A percentile compares a stretch with the other conserved stretches of the same genome.
These are phyloP conservation scores for Anisodus tanguticus DNA, from an alignment of 257 asterid species.

Conservation along the genomic window DNA sequence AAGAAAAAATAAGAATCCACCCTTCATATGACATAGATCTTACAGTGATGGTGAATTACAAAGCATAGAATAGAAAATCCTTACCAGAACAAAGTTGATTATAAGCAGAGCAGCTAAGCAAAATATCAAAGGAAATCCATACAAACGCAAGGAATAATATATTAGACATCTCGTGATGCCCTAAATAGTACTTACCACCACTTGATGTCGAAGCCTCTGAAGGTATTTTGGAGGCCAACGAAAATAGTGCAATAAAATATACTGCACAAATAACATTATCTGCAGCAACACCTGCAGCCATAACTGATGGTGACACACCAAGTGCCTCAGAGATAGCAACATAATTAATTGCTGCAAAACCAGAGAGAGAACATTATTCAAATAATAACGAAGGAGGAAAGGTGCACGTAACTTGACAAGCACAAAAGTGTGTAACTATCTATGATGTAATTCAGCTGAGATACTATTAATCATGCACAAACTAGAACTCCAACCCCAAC, in stretches of 20 bases:
- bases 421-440: not conserved
- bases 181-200: slow-evolving; percentile 43
- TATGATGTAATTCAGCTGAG: not conserved
- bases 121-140: slow-evolving; percentile 16
- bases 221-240: slow-evolving; percentile 77
- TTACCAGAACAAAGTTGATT: not conserved
- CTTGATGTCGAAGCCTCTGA: slow-evolving; percentile 53
- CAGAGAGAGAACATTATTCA: slow-evolving; percentile 3
- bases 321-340: slow-evolving; percentile 82
- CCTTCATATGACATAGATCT: slow-evolving; percentile 9
- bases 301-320: slow-evolving; percentile 67
- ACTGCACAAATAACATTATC: slow-evolving; percentile 79
- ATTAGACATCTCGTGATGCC: not conserved
- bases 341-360: slow-evolving; percentile 78
- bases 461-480: not conserved
- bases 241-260: slow-evolving; percentile 70
- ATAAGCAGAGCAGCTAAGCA: slow-evolving; percentile 16
- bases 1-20: not conserved
- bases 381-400: not conserved
- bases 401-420: not conserved
- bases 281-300: slow-evolving; percentile 94
- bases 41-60: not conserved
- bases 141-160: not conserved
- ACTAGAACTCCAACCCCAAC: not conserved
- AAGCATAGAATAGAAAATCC: not conserved